Evolutionary conservation across 1,284 basidiomycete genomes (phyloP).

Genomic region (Ceratobasidium sp.): DNA sequence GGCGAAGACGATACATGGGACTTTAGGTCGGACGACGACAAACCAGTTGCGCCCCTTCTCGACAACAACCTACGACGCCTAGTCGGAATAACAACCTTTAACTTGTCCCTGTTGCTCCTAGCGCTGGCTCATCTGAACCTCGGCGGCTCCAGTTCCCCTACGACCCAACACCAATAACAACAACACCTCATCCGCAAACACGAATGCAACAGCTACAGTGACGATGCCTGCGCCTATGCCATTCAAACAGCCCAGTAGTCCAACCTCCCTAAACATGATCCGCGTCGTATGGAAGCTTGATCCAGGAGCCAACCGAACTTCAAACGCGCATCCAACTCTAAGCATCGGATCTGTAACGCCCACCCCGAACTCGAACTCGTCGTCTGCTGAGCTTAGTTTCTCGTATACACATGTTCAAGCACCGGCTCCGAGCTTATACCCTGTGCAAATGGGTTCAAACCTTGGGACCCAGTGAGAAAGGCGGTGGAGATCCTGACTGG

Average conservation of each 20-base stretch:
- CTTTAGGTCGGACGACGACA: conserved; percentile 84
- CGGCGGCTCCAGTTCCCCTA: conserved; percentile 31
- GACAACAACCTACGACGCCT: conserved; percentile 63
- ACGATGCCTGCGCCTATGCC: conserved; percentile 65
- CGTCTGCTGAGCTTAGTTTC: conserved; percentile 73
- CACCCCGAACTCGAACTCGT: conserved; percentile 38
- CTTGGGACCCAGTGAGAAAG: conserved; percentile 69
- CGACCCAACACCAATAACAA: conserved; percentile 8
- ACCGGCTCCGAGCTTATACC: conserved; percentile 82
- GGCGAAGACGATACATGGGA: conserved; percentile 92
- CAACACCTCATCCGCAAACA: neutral
- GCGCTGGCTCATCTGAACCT: conserved; percentile 52
- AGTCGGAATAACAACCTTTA: conserved; percentile 58
- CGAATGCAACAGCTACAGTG: conserved; percentile 61
- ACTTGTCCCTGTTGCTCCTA: conserved; percentile 55
- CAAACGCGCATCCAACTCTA: neutral
- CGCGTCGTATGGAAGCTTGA: conserved; percentile 5
- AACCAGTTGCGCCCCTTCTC: conserved; percentile 59
- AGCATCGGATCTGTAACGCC: conserved; percentile 36
- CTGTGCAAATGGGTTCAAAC: conserved; percentile 57
- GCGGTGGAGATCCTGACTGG: conserved; percentile 61
- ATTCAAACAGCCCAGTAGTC: conserved; percentile 54
- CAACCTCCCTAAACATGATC: conserved; percentile 25
- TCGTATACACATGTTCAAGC: conserved; percentile 85
- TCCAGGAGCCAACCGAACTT: neutral